phyloP scores from a whole-genome alignment of 176 grass and related monocot genomes.

The Eremochloa ophiuroides region DNA sequence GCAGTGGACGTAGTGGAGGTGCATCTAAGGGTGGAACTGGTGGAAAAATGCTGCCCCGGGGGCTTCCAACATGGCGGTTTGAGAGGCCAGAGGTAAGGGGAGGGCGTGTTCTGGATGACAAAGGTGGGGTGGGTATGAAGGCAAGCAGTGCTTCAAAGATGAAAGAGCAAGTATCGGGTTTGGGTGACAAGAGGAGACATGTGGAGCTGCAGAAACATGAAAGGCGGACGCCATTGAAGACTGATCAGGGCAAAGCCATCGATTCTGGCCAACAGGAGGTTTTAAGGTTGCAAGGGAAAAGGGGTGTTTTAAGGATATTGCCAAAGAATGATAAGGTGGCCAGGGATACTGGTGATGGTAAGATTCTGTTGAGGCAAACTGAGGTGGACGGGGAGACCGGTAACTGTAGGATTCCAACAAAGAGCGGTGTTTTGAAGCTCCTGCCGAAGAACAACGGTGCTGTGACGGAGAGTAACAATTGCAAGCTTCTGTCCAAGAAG shows the following conservation, averaged over 20 bases:
- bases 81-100: conserved; percentile 59
- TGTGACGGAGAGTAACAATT: background rate
- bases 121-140: conserved; percentile 16
- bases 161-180: conserved; percentile 20
- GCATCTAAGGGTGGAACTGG: conserved; percentile 20
- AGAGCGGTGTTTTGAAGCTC: conserved; percentile 36
- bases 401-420: conserved; percentile 11
- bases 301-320: conserved; percentile 47
- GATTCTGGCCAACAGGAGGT: background rate
- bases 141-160: conserved; percentile 19
- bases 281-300: conserved; percentile 52
- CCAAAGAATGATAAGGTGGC: conserved; percentile 10
- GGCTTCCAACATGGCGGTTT: conserved; percentile 39
- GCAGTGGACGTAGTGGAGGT: background rate
- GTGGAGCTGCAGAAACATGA: conserved; percentile 5
- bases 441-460: background rate
- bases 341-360: conserved; percentile 11
- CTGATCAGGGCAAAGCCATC: background rate
- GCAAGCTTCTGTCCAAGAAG: conserved; percentile 20
- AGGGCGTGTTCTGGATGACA: conserved; percentile 39
- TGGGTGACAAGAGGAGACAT: conserved; percentile 23
- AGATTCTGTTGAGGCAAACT: conserved; percentile 20
- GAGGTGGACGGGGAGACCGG: conserved; percentile 1
- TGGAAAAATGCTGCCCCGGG: conserved; percentile 41
- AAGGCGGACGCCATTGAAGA: conserved; percentile 8